Conservation (phyloP, 2,329 filamentous ascomycete genomes). For the Epichloe hybrida region DNA sequence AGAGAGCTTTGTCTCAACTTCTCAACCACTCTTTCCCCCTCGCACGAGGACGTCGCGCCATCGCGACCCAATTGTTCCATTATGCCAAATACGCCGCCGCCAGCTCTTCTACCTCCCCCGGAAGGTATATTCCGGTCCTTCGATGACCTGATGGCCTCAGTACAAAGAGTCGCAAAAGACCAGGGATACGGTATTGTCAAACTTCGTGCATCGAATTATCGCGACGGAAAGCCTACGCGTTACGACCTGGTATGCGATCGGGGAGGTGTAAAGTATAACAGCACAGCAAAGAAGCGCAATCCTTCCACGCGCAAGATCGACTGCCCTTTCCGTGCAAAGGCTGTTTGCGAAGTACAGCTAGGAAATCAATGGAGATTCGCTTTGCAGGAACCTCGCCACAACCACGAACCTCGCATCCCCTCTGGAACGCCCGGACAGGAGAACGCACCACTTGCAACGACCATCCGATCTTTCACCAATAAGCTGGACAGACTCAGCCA, state of each 20-base stretch:
- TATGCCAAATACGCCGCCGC: conserved; percentile 34
- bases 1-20: not conserved
- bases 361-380: conserved; percentile 52
- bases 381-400: conserved; percentile 45
- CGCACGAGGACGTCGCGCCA: conserved; percentile 13
- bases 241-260: conserved; percentile 51
- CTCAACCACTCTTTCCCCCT: conserved; percentile 2
- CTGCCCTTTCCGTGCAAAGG: conserved; percentile 50
- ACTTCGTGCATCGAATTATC: conserved; percentile 48
- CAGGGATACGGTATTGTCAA: conserved; percentile 51
- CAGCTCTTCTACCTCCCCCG: conserved; percentile 38
- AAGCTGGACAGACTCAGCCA: conserved; percentile 46
- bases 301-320: conserved; percentile 51
- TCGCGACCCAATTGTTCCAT: conserved; percentile 17
- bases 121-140: conserved; percentile 48
- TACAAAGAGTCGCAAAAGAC: conserved; percentile 47
- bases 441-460: conserved; percentile 43
- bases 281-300: conserved; percentile 51
- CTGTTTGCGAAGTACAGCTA: conserved; percentile 48
- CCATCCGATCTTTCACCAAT: conserved; percentile 42
- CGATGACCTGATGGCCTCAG: conserved; percentile 43
- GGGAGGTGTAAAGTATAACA: conserved; percentile 50
- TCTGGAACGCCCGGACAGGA: conserved; percentile 41
- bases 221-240: conserved; percentile 47
- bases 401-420: conserved; percentile 45